Percentiles rank a stretch among this genome's conserved stretches.
Conservation (phyloP, 2,329 filamentous ascomycete genomes). For the Aschersonia sp. region DNA sequence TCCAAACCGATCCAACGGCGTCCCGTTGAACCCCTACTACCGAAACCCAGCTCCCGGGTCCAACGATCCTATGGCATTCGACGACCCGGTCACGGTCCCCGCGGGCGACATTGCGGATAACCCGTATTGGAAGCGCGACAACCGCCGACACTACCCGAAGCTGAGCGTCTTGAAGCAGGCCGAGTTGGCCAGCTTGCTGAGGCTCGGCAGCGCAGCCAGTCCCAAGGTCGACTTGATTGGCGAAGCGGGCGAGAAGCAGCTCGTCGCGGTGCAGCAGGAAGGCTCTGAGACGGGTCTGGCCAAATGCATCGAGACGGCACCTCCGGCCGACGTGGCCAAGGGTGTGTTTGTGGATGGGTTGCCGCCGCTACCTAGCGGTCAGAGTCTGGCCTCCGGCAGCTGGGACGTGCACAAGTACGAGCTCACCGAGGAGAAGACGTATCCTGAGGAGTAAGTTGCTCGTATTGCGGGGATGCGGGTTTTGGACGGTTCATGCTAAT, state of each 20-base stretch:
- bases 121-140: slow-evolving; percentile 73
- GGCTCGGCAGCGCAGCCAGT: slow-evolving; percentile 63
- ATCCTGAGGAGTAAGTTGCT: slow-evolving; percentile 48
- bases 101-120: slow-evolving; percentile 29
- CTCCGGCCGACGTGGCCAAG: slow-evolving; percentile 28
- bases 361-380: slow-evolving; percentile 73
- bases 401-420: slow-evolving; percentile 57
- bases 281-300: slow-evolving; percentile 56
- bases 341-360: slow-evolving; percentile 64
- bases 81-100: slow-evolving; percentile 42
- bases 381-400: slow-evolving; percentile 34
- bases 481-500: background rate
- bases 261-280: slow-evolving; percentile 64
- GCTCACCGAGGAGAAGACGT: slow-evolving; percentile 52
- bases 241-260: slow-evolving; percentile 42
- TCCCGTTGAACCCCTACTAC: slow-evolving; percentile 86
- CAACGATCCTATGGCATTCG: slow-evolving; percentile 22
- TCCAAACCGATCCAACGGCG: slow-evolving; percentile 74
- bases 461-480: background rate
- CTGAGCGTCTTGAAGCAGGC: slow-evolving; percentile 69
- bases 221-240: slow-evolving; percentile 73
- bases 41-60: slow-evolving; percentile 56
- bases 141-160: slow-evolving; percentile 66
- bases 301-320: slow-evolving; percentile 48
- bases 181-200: slow-evolving; percentile 73